These are phyloP conservation scores for Hyaloscypha variabilis DNA, from an alignment of 495 filamentous ascomycete genomes.

Conservation along the genomic window DNA sequence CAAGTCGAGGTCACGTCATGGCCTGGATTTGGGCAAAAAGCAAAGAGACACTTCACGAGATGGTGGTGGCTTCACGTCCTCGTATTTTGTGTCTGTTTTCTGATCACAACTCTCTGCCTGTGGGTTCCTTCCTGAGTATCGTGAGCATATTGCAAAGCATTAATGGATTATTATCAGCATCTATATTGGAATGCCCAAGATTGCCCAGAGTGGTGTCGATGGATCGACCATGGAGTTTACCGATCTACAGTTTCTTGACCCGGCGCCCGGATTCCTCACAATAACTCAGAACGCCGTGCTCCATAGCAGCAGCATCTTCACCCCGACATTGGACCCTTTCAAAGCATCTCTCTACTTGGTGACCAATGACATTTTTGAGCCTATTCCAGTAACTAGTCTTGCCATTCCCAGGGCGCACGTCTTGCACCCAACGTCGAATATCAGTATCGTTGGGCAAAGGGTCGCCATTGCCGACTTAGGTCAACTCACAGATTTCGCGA, in stretches of 20 bases:
- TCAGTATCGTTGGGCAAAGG: conserved; percentile 37
- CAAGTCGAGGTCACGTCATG: too few relatives aligned
- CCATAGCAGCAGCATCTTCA: conserved; percentile 47
- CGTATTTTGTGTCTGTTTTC: conserved; percentile 52
- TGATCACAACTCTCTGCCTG: too few relatives aligned
- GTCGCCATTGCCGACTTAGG: conserved; percentile 51
- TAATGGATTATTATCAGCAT: conserved; percentile 47
- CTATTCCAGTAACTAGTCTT: conserved; percentile 54
- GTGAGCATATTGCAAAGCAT: conserved; percentile 33
- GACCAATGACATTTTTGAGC: conserved; percentile 53
- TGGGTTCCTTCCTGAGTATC: conserved; percentile 63
- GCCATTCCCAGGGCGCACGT: conserved; percentile 52
- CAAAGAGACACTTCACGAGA: conserved; percentile 43
- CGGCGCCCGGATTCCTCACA: conserved; percentile 56
- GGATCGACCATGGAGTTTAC: conserved; percentile 62
- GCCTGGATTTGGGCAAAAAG: conserved; percentile 16
- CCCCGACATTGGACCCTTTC: conserved; percentile 61
- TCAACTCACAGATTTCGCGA: conserved; percentile 61
- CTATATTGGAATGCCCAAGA: conserved; percentile 71
- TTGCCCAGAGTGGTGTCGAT: conserved; percentile 70
- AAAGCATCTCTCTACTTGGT: conserved; percentile 52
- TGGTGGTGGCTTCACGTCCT: conserved; percentile 78
- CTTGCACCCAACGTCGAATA: conserved; percentile 52
- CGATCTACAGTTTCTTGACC: conserved; percentile 59
- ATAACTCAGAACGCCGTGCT: conserved; percentile 54